A percentile compares a stretch with the other conserved stretches of the same genome.
Conservation (phyloP, 1,284 basidiomycete species). For the Ustilago trichophora region DNA sequence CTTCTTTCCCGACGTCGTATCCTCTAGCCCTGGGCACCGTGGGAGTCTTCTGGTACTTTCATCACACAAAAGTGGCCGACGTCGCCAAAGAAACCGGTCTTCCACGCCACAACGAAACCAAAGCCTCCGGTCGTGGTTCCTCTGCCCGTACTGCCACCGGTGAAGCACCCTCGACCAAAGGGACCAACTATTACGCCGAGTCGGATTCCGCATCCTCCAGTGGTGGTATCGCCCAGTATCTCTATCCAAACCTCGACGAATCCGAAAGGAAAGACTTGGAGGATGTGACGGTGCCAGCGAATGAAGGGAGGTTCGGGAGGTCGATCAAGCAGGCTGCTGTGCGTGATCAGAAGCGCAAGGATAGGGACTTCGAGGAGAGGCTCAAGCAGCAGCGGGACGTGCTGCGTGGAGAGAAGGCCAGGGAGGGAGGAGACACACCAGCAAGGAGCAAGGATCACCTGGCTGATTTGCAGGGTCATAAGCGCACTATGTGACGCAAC, state of each 20-base stretch:
- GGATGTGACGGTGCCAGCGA: slow-evolving; percentile 4
- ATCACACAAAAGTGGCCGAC: slow-evolving; percentile 12
- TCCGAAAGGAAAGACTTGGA: slow-evolving; percentile 16
- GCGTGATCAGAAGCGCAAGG: slow-evolving; percentile 20
- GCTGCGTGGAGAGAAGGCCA: neutral
- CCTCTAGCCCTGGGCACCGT: slow-evolving; percentile 29
- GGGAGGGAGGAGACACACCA: slow-evolving; percentile 1
- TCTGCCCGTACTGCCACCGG: slow-evolving; percentile 3
- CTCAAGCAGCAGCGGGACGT: slow-evolving; percentile 4
- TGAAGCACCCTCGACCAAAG: neutral
- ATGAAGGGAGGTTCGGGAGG: slow-evolving; percentile 15
- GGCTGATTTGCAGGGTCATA: slow-evolving; percentile 10
- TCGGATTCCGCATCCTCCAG: neutral
- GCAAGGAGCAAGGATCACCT: slow-evolving; percentile 5
- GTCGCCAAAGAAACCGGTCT: slow-evolving; percentile 6
- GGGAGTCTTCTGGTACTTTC: slow-evolving; percentile 30
- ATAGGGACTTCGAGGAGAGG: slow-evolving; percentile 1
- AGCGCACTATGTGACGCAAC: slow-evolving; percentile 7
- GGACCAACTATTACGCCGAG: slow-evolving; percentile 17
- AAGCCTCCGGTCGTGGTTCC: slow-evolving; percentile 20
- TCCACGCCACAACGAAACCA: slow-evolving; percentile 15
- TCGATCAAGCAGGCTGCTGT: slow-evolving; percentile 30
- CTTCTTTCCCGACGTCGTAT: neutral
- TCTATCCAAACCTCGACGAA: slow-evolving; percentile 19
- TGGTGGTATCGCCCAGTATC: slow-evolving; percentile 1